These are phyloP conservation scores for Monosporascus sp. DNA, from an alignment of 2,329 filamentous ascomycete species.

Conservation along the genomic window DNA sequence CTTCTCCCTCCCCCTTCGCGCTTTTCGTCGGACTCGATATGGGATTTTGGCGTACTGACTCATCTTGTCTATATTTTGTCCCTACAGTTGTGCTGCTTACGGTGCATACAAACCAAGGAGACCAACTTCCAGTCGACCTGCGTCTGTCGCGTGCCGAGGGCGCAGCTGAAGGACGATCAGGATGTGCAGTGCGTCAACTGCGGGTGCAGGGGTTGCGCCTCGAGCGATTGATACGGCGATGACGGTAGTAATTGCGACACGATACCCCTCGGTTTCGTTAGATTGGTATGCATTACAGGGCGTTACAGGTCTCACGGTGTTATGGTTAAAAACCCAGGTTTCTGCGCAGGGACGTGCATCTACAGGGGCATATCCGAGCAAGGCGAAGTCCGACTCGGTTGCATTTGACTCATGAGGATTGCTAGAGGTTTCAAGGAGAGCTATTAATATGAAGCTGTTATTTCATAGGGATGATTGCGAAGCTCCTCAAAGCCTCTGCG, in stretches of 20 bases:
- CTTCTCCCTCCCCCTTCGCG: not conserved
- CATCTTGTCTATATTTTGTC: not conserved
- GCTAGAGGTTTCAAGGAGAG: no score
- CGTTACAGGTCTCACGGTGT: not conserved
- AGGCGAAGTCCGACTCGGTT: no score
- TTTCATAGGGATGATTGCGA: no score
- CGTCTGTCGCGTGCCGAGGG: conserved; percentile 89
- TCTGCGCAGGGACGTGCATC: no score
- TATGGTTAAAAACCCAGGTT: not conserved
- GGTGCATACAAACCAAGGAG: conserved; percentile 99
- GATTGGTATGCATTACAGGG: not conserved
- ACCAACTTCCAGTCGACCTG: conserved; percentile 98
- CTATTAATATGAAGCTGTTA: no score
- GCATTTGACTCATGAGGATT: no score
- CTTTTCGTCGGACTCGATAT: no score
- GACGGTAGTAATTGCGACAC: not conserved
- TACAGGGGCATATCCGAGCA: no score
- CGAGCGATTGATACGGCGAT: conserved; percentile 58
- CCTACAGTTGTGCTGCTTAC: conserved; percentile 77
- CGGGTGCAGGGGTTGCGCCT: conserved; percentile 86
- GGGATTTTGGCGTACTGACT: not conserved
- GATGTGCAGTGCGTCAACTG: conserved; percentile 92
- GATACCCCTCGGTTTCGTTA: not conserved
- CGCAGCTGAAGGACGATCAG: conserved; percentile 83
- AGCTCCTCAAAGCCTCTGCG: no score